phyloP scores from a whole-genome alignment of 768 basidiomycete genomes.

The Hortiboletus campestris region DNA sequence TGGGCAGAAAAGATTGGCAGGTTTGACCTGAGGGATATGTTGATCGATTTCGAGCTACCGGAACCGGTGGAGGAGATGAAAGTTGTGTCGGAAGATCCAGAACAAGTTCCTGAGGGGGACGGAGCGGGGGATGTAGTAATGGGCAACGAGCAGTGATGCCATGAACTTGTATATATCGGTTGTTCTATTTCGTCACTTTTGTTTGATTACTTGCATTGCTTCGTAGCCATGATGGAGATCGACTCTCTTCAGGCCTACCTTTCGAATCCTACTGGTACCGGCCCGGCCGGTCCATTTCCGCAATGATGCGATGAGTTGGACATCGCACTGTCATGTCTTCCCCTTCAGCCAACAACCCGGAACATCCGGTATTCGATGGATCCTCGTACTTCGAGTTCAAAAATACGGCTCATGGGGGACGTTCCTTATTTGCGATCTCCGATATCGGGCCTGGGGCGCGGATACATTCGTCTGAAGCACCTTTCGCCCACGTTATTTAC shows the following conservation, averaged over 20 bases:
- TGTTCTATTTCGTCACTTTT: not conserved
- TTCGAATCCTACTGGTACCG: not conserved
- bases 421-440: constrained; percentile 49
- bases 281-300: not conserved
- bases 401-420: constrained; percentile 48
- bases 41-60: constrained; percentile 17
- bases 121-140: not conserved
- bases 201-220: not conserved
- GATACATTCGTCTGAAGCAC: constrained; percentile 44
- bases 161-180: not conserved
- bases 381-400: constrained; percentile 21
- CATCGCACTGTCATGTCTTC: constrained; percentile 5
- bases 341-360: not conserved
- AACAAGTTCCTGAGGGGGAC: not conserved
- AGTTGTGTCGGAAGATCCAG: not conserved
- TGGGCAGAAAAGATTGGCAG: constrained; percentile 22
- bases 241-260: not conserved
- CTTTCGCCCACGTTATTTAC: constrained; percentile 58
- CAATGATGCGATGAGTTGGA: not conserved
- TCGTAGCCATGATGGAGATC: not conserved
- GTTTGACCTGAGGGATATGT: constrained; percentile 23
- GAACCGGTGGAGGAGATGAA: constrained; percentile 12
- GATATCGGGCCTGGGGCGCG: constrained; percentile 43
- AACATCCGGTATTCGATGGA: not conserved
- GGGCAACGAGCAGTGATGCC: not conserved